Base-by-base conservation (phyloP, 495 filamentous ascomycete species). In the Podospora sp. region DNA sequence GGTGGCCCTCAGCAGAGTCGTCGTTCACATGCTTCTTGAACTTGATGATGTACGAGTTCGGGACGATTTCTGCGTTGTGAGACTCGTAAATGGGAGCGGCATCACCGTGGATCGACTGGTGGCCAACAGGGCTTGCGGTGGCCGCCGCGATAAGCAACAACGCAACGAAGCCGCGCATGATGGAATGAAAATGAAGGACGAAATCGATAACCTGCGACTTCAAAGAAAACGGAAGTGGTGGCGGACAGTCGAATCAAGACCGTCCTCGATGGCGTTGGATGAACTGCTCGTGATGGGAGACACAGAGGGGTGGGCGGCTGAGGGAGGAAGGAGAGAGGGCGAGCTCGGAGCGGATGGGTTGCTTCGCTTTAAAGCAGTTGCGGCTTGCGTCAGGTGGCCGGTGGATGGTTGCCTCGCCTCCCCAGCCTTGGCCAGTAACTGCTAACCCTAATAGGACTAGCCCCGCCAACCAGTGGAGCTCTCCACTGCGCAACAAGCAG, bases 1-100 rank as follows among this genome's bases (percentile, higher is more conserved):
- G 93, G 76, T 99, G 96, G 71, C 84, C 85, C 25, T 85, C 77
- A 14, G 90, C 92, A 61, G 86, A 82, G 21, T 81, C 80, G 25
- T 88, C 78, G 66, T 83, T 82, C 63, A 99, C 90, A 76, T 97
- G 92, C 79, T 94, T 91, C 89, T 99, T 98, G 87, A 99, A 97
- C 70, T 96, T 92, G 80, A 99, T 81, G 80, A 99, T 97, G 79
- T 98, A 99, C 49, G 92, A 92, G 82, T 97, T 90, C 56, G 92
- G 91, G 36, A 99, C 86, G 65, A 82, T 81, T 69, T 91, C 81
- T 27, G 92, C 84, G 72, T 90, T 89, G 27, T 84, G 79, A 8
- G 93, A 90, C 18, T 93, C 94, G 72, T 98, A 82, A 69, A 99
- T 84, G 71, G 96, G 96, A 69, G 96, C 95, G 52, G 89, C 89